These are phyloP conservation scores for Lanmaoa rubissima DNA, from an alignment of 768 basidiomycete species.

Conservation along the genomic window DNA sequence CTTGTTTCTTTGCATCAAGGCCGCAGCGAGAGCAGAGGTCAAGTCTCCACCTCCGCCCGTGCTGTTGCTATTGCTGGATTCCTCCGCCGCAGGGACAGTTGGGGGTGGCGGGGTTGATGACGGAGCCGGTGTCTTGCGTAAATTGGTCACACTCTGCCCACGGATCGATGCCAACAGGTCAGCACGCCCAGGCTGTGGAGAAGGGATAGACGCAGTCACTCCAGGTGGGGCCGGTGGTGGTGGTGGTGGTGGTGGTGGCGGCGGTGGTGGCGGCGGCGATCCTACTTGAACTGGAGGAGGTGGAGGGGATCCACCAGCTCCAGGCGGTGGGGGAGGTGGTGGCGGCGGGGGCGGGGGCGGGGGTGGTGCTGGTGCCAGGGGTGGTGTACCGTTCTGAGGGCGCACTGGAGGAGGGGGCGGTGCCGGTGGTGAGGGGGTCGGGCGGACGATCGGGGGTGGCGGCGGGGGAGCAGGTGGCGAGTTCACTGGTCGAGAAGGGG, in stretches of 20 bases:
- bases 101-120: constrained; percentile 36
- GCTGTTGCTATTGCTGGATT: constrained; percentile 34
- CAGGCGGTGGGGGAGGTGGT: constrained; percentile 32
- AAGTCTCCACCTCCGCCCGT: constrained; percentile 60
- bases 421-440: constrained; percentile 32
- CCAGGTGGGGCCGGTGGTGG: constrained; percentile 42
- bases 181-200: constrained; percentile 57
- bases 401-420: constrained; percentile 30
- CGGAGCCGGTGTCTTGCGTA: constrained; percentile 52
- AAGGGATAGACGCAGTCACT: constrained; percentile 28
- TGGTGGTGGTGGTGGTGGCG: constrained; percentile 37
- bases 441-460: constrained; percentile 13
- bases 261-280: constrained; percentile 33
- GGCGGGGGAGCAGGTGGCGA: constrained; percentile 34
- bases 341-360: constrained; percentile 30
- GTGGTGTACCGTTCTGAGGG: constrained; percentile 23
- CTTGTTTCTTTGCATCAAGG: constrained; percentile 79
- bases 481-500: constrained; percentile 35
- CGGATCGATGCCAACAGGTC: constrained; percentile 80
- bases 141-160: constrained; percentile 69
- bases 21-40: constrained; percentile 80
- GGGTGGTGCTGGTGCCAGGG: constrained; percentile 33
- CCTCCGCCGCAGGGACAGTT: constrained; percentile 31
- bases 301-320: constrained; percentile 34
- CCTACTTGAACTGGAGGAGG: constrained; percentile 33